Base-by-base conservation (phyloP, 148 eudicot genomes). In the Suaeda aralocaspica region DNA sequence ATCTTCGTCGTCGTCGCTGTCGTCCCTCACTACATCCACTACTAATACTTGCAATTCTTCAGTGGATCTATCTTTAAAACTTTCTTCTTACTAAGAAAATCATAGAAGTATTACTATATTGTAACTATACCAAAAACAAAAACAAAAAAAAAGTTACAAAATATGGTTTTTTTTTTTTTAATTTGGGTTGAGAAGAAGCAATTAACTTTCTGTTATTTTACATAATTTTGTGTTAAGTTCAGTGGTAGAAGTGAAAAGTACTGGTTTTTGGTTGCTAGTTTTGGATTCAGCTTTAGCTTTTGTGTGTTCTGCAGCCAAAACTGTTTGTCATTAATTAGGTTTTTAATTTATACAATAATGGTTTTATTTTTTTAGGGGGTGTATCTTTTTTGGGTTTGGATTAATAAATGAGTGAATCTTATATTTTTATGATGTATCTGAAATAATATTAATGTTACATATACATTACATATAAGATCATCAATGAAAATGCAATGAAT, bases 51-150 rank as follows among this genome's bases (percentile, higher is more conserved):
- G 66, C 46, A 63, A 82, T 58, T 55, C 48, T 67, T 79, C 74
- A 24, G 73, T 88, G 84, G 93, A 88, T 76, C 76, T 88, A 83
- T 86, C 92, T 42, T 85, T 88, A 41, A 88, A 85, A 83, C 92
- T 88, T 73, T 78, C 72, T 45, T 60, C 16, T 55, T 61, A 51
- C 8, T 46, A 13, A 57, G 1, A 8, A 24, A 55, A 24, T 8
- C 7, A 24, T 7, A 1, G 15, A 9, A 0, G 2, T 24, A 55
- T 3, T 56, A 29, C 14, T 1, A 15, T n/a, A 24, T 34, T 16
- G 7, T 1, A 12, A 25, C 2, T 2, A 8, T 30, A 6, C 8
- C 26, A 49, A 48, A 9, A 12, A 26, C 22, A 22, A 22, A 10
- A 44, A 14, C 6, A 63, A 25, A 65, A 64, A 53, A 10, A 44